Percentiles rank a stretch among this genome's conserved stretches.
Conservation (phyloP, 139 green algal species). For the Klebsormidium nitens region DNA sequence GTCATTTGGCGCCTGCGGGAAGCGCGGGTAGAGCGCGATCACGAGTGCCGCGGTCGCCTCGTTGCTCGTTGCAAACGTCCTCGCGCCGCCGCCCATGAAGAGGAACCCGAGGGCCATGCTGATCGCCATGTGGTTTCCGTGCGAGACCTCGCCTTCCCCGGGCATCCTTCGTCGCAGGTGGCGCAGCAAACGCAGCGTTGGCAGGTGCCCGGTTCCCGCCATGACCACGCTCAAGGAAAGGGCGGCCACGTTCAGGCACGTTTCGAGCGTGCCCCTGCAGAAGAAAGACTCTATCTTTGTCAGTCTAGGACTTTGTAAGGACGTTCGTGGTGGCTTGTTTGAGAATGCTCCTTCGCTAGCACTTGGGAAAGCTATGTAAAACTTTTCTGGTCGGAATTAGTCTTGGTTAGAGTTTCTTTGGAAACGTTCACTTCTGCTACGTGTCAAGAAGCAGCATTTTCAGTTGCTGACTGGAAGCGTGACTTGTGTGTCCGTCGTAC, state of each 20-base stretch:
- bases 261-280: constrained; percentile 37
- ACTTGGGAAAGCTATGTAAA: no score
- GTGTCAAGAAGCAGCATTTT: no score
- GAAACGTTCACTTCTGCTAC: no score
- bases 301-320: no score
- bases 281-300: constrained; percentile 12
- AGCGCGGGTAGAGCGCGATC: constrained; percentile 77
- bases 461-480: no score
- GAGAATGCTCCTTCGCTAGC: no score
- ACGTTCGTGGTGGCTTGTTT: no score
- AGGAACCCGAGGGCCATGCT: constrained; percentile 83
- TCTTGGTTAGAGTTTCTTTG: no score
- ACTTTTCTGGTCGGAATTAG: no score
- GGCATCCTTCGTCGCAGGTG: constrained; percentile 52
- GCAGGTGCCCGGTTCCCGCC: constrained; percentile 84
- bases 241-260: constrained; percentile 44
- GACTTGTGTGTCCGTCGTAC: no score
- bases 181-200: constrained; percentile 76
- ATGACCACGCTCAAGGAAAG: constrained; percentile 82
- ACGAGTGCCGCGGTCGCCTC: constrained; percentile 75
- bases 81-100: constrained; percentile 71
- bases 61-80: constrained; percentile 70
- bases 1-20: constrained; percentile 69
- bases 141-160: constrained; percentile 45
- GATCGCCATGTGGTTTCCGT: constrained; percentile 76